Percentiles rank a stretch among this genome's conserved stretches.
These are phyloP conservation scores for Leonotis leonurus DNA, from an alignment of 257 asterid species.

Conservation along the genomic window DNA sequence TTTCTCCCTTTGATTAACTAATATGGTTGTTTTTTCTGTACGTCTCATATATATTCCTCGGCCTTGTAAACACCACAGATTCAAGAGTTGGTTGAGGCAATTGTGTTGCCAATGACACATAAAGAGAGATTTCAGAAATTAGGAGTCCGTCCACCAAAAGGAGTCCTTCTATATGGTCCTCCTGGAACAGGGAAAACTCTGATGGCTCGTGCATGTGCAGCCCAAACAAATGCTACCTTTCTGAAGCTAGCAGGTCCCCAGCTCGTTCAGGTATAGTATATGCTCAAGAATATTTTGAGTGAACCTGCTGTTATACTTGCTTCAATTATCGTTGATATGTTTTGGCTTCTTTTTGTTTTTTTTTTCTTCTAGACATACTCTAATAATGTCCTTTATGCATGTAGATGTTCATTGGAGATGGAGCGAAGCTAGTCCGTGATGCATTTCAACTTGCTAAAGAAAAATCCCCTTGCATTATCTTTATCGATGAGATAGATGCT, in stretches of 20 bases:
- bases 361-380: background rate
- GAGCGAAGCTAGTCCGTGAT: constrained; percentile 92
- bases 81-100: constrained; percentile 88
- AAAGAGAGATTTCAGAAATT: constrained; percentile 72
- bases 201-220: constrained; percentile 99
- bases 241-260: constrained; percentile 92
- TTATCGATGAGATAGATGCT: constrained; percentile 94
- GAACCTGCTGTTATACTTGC: constrained; percentile 8
- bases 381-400: constrained; percentile 18
- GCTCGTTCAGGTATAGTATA: constrained; percentile 79
- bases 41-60: background rate
- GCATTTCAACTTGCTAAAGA: constrained; percentile 93
- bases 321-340: background rate
- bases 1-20: background rate
- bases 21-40: background rate
- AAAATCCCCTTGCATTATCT: constrained; percentile 89
- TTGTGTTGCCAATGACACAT: constrained; percentile 88
- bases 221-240: constrained; percentile 92
- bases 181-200: constrained; percentile 90
- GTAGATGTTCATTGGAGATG: constrained; percentile 87
- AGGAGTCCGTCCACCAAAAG: constrained; percentile 85
- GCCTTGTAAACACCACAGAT: constrained; percentile 37
- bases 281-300: background rate
- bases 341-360: background rate
- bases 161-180: constrained; percentile 82